Percentiles rank a stretch among this genome's conserved stretches.
These are phyloP conservation scores for Calonectria naviculata DNA, from an alignment of 2,329 filamentous ascomycete species.

Conservation along the genomic window DNA sequence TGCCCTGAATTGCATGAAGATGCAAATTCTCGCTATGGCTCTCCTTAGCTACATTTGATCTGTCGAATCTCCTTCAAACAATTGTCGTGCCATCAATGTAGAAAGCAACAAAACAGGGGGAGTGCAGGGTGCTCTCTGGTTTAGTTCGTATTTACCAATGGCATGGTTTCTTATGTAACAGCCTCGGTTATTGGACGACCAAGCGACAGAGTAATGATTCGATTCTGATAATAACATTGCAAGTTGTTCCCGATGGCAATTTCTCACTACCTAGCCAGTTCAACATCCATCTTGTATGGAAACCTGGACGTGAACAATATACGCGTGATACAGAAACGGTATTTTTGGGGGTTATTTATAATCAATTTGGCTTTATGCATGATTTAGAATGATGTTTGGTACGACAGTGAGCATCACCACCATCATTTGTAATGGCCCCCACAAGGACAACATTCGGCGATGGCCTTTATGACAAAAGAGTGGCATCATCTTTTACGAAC, in stretches of 20 bases:
- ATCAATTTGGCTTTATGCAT: background rate
- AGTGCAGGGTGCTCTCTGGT: background rate
- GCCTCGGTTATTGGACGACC: background rate
- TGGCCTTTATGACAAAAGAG: background rate
- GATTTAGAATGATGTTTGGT: too few species aligned
- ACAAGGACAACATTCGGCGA: background rate
- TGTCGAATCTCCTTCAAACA: background rate
- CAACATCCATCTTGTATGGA: too few species aligned
- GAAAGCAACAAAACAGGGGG: background rate
- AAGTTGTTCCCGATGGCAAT: too few species aligned
- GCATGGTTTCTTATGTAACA: background rate
- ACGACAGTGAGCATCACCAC: background rate
- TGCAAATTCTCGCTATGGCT: background rate
- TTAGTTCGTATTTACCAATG: background rate
- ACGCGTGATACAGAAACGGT: too few species aligned
- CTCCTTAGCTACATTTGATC: background rate
- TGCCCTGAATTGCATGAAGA: background rate
- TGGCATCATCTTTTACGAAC: background rate
- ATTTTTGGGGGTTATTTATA: background rate
- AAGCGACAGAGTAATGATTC: background rate
- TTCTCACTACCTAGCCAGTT: too few species aligned
- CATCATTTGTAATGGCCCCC: background rate
- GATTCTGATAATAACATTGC: background rate
- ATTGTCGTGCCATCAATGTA: background rate
- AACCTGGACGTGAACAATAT: too few species aligned